phyloP scores from a whole-genome alignment of 352 stramenopile genomes.

The Pythium folliculosum region DNA sequence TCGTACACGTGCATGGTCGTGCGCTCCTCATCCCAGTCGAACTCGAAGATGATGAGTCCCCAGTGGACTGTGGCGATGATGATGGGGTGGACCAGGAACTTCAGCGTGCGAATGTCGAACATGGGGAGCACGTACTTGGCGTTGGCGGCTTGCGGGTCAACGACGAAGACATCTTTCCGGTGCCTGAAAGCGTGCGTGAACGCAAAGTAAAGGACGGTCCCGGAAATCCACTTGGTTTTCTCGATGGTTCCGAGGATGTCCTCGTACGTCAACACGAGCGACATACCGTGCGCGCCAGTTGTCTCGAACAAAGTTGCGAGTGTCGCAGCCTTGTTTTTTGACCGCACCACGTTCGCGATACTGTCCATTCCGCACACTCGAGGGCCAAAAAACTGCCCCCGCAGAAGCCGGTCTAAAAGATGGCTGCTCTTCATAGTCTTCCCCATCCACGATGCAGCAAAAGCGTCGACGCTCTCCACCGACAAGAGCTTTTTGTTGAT shows the following conservation, averaged over 20 bases:
- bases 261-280: too few relatives aligned
- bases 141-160: constrained; percentile 9
- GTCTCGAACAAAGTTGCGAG: not conserved
- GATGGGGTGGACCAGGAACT: constrained; percentile 3
- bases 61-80: not conserved
- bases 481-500: too few relatives aligned
- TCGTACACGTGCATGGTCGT: constrained; percentile 2
- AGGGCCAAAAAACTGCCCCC: too few relatives aligned
- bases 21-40: not conserved
- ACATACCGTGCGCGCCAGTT: not conserved
- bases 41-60: constrained; percentile 8
- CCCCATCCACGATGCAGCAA: too few relatives aligned
- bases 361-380: too few relatives aligned
- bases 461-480: too few relatives aligned
- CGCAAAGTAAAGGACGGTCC: not conserved
- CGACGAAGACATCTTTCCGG: not conserved
- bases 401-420: too few relatives aligned
- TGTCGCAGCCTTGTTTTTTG: not conserved
- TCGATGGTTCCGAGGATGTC: not conserved
- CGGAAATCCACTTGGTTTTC: not conserved
- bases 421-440: too few relatives aligned
- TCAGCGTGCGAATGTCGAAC: not conserved
- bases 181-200: not conserved
- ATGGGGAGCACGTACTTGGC: not conserved
- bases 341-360: too few relatives aligned